Base-by-base conservation (phyloP, 2,329 filamentous ascomycete species). In the Clarireedia paspali region DNA sequence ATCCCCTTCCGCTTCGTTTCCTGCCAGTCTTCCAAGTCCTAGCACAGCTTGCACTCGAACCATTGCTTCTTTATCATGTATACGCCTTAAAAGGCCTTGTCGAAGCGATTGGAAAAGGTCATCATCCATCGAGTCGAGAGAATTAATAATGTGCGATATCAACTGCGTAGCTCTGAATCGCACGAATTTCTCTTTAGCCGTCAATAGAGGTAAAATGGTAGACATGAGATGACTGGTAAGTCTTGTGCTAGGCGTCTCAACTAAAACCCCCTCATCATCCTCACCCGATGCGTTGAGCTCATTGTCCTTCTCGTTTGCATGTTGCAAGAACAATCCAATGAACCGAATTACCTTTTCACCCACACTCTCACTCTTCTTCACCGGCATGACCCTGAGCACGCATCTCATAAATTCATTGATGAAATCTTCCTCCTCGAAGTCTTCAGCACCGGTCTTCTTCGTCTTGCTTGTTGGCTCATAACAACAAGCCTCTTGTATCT, bases 31-130 rank as follows among this genome's bases (percentile, higher is more conserved):
- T 6, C 89, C 89, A n/a, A 99, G 78, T 4, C 91, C 92, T 60
- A 96, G 78, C 1, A 96, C 90, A 6, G 94, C 94, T 70, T 99
- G 94, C 5, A 94, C 85, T 58, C 94, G 84, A 7, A 99, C 90
- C 69, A 91, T 88, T 6, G 91, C 82, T 70, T 99, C 94, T 72
- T 96, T 97, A 73, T 99, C 94, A 62, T 90, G 84, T 50, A 97
- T 86, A 36, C 94, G 82, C 72, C 88, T 95, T 46, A 95, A 74
- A 39, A 99, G 75, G 0, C 87, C 88, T 53, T 89, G 80, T 52
- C 89, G 82, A 58, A 97, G 77, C 57, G 89, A 82, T 64, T 91
- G 84, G 69, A 95, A 99, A 10, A 96, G 74, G 49, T 94, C 89
- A 68, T 96, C 91, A 66, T 97, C 94, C 64, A 97, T 89, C 2